Base-by-base conservation (phyloP, 2,329 filamentous ascomycete species). In the Fusarium irregulare region DNA sequence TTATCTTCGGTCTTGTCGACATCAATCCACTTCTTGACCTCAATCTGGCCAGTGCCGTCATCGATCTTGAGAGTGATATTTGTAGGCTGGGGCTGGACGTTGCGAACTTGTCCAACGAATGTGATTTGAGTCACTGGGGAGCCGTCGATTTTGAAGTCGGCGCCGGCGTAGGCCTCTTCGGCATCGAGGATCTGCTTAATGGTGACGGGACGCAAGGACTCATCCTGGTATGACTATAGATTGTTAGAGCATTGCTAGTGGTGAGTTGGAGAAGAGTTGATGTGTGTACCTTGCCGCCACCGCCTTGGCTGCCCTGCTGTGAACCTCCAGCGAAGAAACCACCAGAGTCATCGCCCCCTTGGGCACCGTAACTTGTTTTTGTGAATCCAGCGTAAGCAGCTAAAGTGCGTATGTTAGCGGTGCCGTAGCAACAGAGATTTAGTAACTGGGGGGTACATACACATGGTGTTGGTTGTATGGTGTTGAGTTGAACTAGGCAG, bases 61-160 rank as follows among this genome's bases (percentile, higher is more conserved):
- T 99, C 96, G 75, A 99, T 85, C 76, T 91, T 92, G 86, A 97
- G 97, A 47, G 93, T 97, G 73, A 94, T 90, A 83, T 97, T 97
- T 72, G 95, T 98, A 42, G 91, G 88, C 83, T 97, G 93, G n/a
- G 88, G 87, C 77, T 89, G 92, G 81, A 98, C 90, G 81, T 90
- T 90, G 78, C 94, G 93, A 75, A 99, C 91, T 85, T 98, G 95
- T 55, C 93, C 96, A 65, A 99, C 89, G 73, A 98, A 91, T 30
- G 92, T 95, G 74, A 83, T 78, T 83, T 95, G 87, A 44, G 90
- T 91, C 66, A 94, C 84, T 70, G 91, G 87, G 48, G 85, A 82
- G 70, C 89, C 91, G 82, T 98, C 96, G 76, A 98, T 92, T 70
- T 90, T 89, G 86, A 97, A 96, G 37, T 93, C 91, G 59, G 90